Evolutionary conservation across 805 yeast genomes (phyloP).

Genomic region (Starmera caribaea): DNA sequence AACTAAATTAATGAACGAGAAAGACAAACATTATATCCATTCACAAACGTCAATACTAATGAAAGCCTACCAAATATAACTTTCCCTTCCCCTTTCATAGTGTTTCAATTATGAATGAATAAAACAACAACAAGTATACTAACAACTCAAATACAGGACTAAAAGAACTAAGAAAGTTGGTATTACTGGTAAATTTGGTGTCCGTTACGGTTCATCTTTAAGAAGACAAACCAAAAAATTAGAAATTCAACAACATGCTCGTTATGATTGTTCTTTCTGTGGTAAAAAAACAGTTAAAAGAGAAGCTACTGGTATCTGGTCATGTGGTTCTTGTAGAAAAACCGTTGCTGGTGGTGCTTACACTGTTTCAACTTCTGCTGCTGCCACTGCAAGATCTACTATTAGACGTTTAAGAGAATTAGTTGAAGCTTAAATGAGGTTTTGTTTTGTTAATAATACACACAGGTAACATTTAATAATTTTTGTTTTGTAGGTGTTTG

Average conservation of each 20-base stretch:
- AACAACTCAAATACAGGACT: constrained; percentile 61
- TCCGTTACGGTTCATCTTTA: constrained; percentile 99
- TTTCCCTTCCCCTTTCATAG: constrained; percentile 1
- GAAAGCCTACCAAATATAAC: background rate
- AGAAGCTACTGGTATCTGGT: constrained; percentile 99
- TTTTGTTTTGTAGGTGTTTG: no score
- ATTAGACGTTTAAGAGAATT: constrained; percentile 99
- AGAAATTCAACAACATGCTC: constrained; percentile 98
- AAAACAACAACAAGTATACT: constrained; percentile 24
- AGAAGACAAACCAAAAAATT: constrained; percentile 99
- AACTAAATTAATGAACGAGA: no score
- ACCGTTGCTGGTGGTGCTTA: constrained; percentile 99
- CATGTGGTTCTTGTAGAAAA: constrained; percentile 89
- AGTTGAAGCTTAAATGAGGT: constrained; percentile 85
- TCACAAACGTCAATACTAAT: no score
- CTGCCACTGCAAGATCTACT: constrained; percentile 99
- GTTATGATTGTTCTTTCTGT: constrained; percentile 99
- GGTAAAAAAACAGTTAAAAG: constrained; percentile 98
- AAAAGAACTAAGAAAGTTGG: constrained; percentile 99
- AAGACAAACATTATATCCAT: no score
- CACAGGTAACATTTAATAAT: no score
- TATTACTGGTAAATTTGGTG: constrained; percentile 99
- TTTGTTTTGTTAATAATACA: constrained; percentile 4
- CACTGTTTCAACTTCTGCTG: constrained; percentile 98
- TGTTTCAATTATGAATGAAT: background rate